Evolutionary conservation across 2,329 filamentous ascomycete species (phyloP), one percentile per base, ranked within the genome.

Genomic region (Pyrenophora seminiperda): DNA sequence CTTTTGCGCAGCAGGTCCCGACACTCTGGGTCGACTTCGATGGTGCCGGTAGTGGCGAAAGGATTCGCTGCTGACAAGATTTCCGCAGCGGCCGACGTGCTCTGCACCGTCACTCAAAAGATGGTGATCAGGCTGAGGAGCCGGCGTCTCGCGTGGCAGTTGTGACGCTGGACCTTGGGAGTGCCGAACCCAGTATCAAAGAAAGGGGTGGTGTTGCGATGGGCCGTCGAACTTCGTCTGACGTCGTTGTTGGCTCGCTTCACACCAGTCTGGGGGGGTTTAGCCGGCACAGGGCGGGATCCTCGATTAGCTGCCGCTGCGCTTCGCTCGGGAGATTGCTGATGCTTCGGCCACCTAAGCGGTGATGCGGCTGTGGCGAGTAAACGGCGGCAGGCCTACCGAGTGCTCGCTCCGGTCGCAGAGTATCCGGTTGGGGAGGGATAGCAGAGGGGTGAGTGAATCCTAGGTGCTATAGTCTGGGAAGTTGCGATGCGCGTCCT

Each of bases 271-370:
- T 67, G 66, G 61, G 47, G 59, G 50, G 65, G 59, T 71, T 70
- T 71, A 71, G 65, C 68, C 65, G 67, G 68, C 61, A 66, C 62
- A 66, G 62, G 68, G 61, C 58, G 51, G 52, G 63, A 65, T 67
- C 65, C 66, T 70, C 63, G 59, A 71, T 61, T 70, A 71, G 67
- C 63, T 72, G 64, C 68, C 62, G 67, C 66, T 66, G 64, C 61
- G 58, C 58, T 59, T 61, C 54, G 49, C 61, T 67, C 62, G 58
- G 44, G 33, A 15, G 58, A 53, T 56, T 64, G 62, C 56, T 66
- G 58, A 53, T 52, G 50, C 47, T 54, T 54, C 47, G 54, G 49
- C 37, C 47, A 43, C 48, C 57, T 54, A 50, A 49, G 44, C 49
- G 49, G 24, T 44, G 51, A n/a, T 57, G 53, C 47, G 47, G 59